These are phyloP conservation scores for Codiaeum variegatum DNA, from an alignment of 441 rosid species.

Conservation along the genomic window DNA sequence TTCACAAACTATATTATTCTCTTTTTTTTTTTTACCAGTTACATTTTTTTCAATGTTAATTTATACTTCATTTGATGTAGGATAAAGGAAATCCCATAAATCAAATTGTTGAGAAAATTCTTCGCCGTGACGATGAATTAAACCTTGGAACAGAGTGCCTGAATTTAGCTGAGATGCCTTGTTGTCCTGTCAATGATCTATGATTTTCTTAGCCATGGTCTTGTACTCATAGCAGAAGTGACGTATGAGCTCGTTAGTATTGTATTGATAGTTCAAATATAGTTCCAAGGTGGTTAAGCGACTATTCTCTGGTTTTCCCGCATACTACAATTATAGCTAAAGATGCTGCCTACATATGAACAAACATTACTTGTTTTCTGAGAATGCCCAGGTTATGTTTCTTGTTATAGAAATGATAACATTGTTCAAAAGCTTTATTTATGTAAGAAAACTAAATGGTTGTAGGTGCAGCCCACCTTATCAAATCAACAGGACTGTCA, in stretches of 20 bases:
- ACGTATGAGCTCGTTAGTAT: neutral
- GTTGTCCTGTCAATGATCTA: neutral
- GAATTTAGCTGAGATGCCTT: constrained; percentile 8
- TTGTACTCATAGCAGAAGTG: neutral
- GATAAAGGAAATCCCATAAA: constrained; percentile 53
- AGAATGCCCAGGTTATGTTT: neutral
- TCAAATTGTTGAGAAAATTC: constrained; percentile 34
- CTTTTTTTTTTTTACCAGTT: neutral
- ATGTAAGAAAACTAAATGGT: no score
- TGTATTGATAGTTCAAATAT: neutral
- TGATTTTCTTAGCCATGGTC: neutral
- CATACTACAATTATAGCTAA: no score
- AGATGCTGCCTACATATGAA: no score
- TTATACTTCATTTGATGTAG: constrained; percentile 23
- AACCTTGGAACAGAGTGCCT: constrained; percentile 21
- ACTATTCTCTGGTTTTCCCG: no score
- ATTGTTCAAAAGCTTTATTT: neutral
- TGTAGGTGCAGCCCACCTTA: neutral
- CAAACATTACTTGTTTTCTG: neutral
- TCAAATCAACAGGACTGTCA: neutral
- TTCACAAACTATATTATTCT: neutral
- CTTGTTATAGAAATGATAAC: neutral
- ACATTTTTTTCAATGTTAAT: neutral
- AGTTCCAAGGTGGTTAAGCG: neutral
- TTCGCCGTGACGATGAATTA: constrained; percentile 22